phyloP scores from a whole-genome alignment of 2,329 filamentous ascomycete genomes.

The Sporothrix pallida region DNA sequence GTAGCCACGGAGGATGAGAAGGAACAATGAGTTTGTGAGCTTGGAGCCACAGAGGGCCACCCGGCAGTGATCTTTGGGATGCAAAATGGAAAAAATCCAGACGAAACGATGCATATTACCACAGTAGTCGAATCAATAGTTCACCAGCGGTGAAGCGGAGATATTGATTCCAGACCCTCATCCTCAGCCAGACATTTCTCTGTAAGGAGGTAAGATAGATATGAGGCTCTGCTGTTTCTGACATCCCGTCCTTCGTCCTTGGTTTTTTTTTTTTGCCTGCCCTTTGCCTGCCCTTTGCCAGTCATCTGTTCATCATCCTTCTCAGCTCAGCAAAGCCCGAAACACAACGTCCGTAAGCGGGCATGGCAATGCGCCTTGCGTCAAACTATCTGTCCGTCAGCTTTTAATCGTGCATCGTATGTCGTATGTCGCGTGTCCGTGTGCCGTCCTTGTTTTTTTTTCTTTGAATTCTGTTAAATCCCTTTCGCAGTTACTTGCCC shows the following conservation, averaged over 20 bases:
- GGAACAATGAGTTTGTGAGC: no score
- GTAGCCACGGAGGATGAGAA: no score
- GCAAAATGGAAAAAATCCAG: background rate
- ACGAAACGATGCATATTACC: background rate
- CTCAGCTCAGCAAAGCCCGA: background rate
- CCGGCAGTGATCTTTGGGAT: background rate
- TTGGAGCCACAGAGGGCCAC: no score
- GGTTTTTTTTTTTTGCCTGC: background rate
- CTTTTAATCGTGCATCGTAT: background rate
- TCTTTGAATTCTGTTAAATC: no score
- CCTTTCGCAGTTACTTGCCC: no score
- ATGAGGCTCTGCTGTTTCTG: conserved; percentile 16
- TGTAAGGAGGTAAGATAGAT: background rate
- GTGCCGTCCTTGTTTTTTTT: no score
- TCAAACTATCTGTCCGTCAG: background rate
- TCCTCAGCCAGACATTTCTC: background rate
- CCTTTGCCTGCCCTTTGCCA: background rate
- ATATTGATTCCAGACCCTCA: conserved; percentile 18
- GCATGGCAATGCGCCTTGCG: background rate
- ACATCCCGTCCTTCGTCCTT: background rate
- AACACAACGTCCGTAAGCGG: conserved; percentile 11
- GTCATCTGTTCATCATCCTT: background rate
- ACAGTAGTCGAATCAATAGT: background rate
- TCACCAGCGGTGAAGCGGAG: background rate
- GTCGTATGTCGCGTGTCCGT: background rate